Evolutionary conservation across 108 stramenopile genomes (phyloP).

Genomic region (Seminavis robusta): DNA sequence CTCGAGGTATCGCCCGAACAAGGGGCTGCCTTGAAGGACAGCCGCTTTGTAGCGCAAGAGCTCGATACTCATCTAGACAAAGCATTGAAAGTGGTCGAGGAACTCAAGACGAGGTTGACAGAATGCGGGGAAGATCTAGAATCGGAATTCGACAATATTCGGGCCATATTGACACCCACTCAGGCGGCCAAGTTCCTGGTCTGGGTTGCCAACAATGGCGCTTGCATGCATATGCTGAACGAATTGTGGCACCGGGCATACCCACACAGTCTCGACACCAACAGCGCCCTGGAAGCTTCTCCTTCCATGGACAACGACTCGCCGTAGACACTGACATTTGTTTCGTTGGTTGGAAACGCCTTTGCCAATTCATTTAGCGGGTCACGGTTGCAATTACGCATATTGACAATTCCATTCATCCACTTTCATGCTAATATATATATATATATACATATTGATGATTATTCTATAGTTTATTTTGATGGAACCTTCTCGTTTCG

Average conservation of each 20-base stretch:
- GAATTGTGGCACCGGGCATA: slow-evolving; percentile 81
- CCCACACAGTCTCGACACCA: too few relatives aligned
- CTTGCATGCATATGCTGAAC: slow-evolving; percentile 94
- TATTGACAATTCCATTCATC: too few relatives aligned
- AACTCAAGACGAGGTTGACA: slow-evolving; percentile 45
- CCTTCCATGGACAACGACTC: too few relatives aligned
- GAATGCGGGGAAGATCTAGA: slow-evolving; percentile 74
- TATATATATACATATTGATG: too few relatives aligned
- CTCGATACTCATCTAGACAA: slow-evolving; percentile 57
- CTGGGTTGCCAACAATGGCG: slow-evolving; percentile 89
- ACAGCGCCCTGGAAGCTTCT: too few relatives aligned
- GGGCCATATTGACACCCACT: slow-evolving; percentile 74
- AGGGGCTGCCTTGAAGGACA: slow-evolving; percentile 59
- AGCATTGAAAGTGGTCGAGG: slow-evolving; percentile 43
- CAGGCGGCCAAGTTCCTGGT: slow-evolving; percentile 93
- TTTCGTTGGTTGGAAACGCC: too few relatives aligned
- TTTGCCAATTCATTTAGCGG: too few relatives aligned
- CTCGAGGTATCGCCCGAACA: slow-evolving; percentile 63
- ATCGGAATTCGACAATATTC: slow-evolving; percentile 76
- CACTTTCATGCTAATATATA: too few relatives aligned
- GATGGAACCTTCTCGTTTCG: too few relatives aligned
- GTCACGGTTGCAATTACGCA: too few relatives aligned
- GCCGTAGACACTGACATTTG: too few relatives aligned
- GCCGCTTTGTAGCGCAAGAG: slow-evolving; percentile 67
- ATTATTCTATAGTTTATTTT: too few relatives aligned